Conservation (phyloP, 345 rosid species). For the Isatis tinctoria region DNA sequence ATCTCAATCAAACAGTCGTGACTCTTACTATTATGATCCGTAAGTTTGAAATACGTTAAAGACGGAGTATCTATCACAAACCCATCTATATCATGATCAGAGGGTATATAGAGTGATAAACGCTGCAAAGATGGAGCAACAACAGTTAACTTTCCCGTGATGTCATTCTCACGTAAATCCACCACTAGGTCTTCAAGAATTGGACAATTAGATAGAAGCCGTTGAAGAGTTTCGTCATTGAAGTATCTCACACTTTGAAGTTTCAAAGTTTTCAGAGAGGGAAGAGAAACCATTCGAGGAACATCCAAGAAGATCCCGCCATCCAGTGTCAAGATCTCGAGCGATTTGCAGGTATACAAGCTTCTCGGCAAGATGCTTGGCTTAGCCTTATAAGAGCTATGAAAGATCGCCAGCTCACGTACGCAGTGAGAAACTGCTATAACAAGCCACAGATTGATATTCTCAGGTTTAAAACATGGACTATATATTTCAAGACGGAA, state of each 20-base stretch:
- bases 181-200: background rate
- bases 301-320: background rate
- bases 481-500: background rate
- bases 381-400: fast-evolving
- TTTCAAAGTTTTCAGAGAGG: background rate
- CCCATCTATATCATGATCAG: background rate
- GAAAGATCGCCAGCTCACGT: background rate
- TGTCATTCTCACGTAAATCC: fast-evolving
- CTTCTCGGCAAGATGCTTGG: background rate
- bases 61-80: background rate
- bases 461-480: background rate
- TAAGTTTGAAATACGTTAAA: background rate
- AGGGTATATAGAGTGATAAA: background rate
- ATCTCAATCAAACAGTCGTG: background rate
- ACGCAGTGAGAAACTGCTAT: background rate
- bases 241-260: background rate
- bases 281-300: background rate
- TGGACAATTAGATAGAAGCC: background rate
- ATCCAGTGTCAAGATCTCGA: background rate
- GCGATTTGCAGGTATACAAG: background rate
- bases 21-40: fast-evolving
- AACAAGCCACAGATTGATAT: background rate
- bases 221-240: background rate
- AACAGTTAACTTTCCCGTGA: background rate
- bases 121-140: constrained; percentile 1